These are phyloP conservation scores for Blastomyces emzantsi DNA, from an alignment of 2,329 filamentous ascomycete genomes.

Conservation along the genomic window DNA sequence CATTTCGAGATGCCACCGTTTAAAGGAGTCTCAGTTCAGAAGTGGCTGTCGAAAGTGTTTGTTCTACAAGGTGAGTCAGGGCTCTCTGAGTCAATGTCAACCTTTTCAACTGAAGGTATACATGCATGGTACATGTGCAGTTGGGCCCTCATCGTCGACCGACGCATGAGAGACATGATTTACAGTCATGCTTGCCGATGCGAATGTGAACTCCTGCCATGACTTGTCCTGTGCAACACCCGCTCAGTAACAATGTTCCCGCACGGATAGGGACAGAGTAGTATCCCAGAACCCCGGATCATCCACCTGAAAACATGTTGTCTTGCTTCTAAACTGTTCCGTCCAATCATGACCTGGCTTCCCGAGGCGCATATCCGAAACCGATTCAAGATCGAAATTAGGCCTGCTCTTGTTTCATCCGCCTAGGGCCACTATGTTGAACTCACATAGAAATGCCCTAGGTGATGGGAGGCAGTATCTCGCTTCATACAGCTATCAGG, in stretches of 20 bases:
- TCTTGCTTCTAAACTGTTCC: neutral
- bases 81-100: too few relatives aligned
- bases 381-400: neutral
- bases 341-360: neutral
- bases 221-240: neutral
- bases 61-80: too few relatives aligned
- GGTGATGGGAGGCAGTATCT: neutral
- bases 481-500: neutral
- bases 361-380: neutral
- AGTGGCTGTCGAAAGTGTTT: too few relatives aligned
- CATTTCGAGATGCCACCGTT: too few relatives aligned
- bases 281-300: neutral
- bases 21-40: too few relatives aligned
- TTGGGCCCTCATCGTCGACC: neutral
- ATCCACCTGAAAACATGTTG: neutral
- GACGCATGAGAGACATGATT: neutral
- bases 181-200: neutral
- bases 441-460: neutral
- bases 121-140: too few relatives aligned
- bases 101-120: too few relatives aligned
- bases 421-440: neutral
- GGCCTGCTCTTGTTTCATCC: neutral
- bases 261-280: neutral
- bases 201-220: neutral
- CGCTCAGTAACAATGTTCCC: too few relatives aligned